Evolutionary conservation across 1,284 basidiomycete genomes (phyloP), one percentile per base, ranked within the genome.

Genomic region (Mycena sp.): DNA sequence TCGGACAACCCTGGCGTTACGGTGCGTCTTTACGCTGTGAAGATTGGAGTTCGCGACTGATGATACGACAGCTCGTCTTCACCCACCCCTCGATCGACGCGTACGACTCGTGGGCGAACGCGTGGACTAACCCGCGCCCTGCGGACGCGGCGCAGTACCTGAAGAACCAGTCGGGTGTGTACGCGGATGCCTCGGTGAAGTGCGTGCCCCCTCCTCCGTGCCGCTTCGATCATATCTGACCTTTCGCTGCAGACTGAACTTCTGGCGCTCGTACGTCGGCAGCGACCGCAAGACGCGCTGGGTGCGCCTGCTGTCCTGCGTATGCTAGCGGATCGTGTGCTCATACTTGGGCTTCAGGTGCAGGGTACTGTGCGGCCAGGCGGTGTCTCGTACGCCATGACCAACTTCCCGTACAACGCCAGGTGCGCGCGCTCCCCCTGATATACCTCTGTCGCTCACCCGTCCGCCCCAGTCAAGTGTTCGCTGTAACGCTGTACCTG

Each of bases 331-430:
- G 45, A 6, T 19, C 6, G 5, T 14, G 6, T 17, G 35, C 21
- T 19, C 35, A 38, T 10, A 49, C 14, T 14, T 2, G 17, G 19
- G 35, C 28, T 6, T n/a, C 25, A 86, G 83, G 69, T 85, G 25
- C 87, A 89, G 82, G 87, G 87, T 40, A 88, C 87, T 19, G 85
- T 83, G 35, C 83, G 86, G 30, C 87, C 87, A 10, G 87, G 87
- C 49, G 86, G 85, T 16, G 83, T 84, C 2, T 84, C 82, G 1
- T 76, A 85, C 59, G 81, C 79, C 26, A 86, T 85, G 10, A 73
- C 72, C 1, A 80, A 82, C 63, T 52, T 37, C 28, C 58, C 63
- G 0, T 64, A 25, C 46, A 61, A 64, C 16, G 16, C 56, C 19
- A 63, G 61, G 61, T 63, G 23, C 17, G 41, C 9, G 4, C 21